Conservation (phyloP, 495 filamentous ascomycete species). For the Penicillium ucsense region DNA sequence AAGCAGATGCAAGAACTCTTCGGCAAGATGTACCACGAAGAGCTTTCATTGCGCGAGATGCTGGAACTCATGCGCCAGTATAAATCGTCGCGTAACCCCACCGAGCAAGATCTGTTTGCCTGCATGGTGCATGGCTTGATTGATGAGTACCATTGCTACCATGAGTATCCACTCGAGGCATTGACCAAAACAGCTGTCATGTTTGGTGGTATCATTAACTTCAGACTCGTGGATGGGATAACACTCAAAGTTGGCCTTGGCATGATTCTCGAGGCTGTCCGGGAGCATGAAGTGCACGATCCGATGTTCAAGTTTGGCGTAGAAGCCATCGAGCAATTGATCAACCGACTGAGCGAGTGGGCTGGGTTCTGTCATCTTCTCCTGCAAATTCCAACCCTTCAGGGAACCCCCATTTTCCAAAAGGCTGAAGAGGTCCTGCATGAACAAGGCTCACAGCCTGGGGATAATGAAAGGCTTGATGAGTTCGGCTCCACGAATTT, state of each 20-base stretch:
- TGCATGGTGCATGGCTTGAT: slow-evolving; percentile 98
- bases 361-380: slow-evolving; percentile 78
- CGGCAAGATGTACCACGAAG: slow-evolving; percentile 89
- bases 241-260: slow-evolving; percentile 84
- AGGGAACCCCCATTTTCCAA: slow-evolving; percentile 72
- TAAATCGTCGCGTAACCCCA: slow-evolving; percentile 72
- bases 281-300: slow-evolving; percentile 66
- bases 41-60: slow-evolving; percentile 70
- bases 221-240: slow-evolving; percentile 77
- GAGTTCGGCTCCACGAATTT: slow-evolving; percentile 32
- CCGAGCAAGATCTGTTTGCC: slow-evolving; percentile 87
- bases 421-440: slow-evolving; percentile 73
- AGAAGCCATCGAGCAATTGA: slow-evolving; percentile 87
- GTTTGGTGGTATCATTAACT: slow-evolving; percentile 94
- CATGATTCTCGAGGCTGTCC: slow-evolving; percentile 93
- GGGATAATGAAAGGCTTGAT: slow-evolving; percentile 26
- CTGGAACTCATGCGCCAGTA: slow-evolving; percentile 72
- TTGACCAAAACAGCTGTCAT: slow-evolving; percentile 91
- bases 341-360: slow-evolving; percentile 80
- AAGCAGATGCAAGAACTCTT: slow-evolving; percentile 93
- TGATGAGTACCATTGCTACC: slow-evolving; percentile 93
- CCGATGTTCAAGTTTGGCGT: slow-evolving; percentile 98
- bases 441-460: slow-evolving; percentile 40
- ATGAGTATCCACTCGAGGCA: slow-evolving; percentile 87
- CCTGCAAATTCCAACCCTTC: slow-evolving; percentile 67